Evolutionary conservation across 2,329 filamentous ascomycete species (phyloP).

Genomic region (Pseudocercospora vitis): DNA sequence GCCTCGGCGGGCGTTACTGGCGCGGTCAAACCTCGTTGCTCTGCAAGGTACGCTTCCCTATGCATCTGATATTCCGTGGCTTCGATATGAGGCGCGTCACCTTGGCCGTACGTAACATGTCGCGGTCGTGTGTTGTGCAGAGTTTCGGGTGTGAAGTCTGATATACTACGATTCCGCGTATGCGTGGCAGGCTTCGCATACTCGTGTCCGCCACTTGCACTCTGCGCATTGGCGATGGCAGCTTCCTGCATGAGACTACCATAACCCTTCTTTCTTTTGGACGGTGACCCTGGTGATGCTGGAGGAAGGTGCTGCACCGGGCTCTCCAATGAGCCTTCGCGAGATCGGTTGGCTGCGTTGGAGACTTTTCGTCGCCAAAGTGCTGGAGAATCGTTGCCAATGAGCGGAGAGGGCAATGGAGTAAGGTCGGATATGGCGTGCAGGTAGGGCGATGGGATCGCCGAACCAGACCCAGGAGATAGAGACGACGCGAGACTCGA

Average conservation of each 20-base stretch:
- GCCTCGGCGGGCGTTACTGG: slow-evolving; percentile 25
- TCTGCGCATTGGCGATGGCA: slow-evolving; percentile 29
- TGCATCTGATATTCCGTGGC: slow-evolving; percentile 58
- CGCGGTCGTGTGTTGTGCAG: slow-evolving; percentile 66
- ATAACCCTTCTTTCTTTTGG: slow-evolving; percentile 51
- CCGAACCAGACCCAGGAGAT: slow-evolving; percentile 48
- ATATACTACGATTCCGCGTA: slow-evolving; percentile 76
- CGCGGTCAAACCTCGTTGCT: slow-evolving; percentile 72
- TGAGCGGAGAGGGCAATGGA: slow-evolving; percentile 53
- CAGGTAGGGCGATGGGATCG: slow-evolving; percentile 50
- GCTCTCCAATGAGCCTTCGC: slow-evolving; percentile 35
- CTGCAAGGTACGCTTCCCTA: slow-evolving; percentile 78
- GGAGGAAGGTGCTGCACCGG: slow-evolving; percentile 35
- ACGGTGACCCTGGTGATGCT: slow-evolving; percentile 34
- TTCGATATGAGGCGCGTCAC: slow-evolving; percentile 52
- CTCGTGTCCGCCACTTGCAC: slow-evolving; percentile 28
- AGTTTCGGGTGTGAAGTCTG: slow-evolving; percentile 79
- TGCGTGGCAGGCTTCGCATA: slow-evolving; percentile 38
- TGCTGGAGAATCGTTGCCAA: slow-evolving; percentile 41
- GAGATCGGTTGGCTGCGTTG: slow-evolving; percentile 31
- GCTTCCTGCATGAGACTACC: slow-evolving; percentile 46
- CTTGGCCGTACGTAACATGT: slow-evolving; percentile 67
- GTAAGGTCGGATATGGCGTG: slow-evolving; percentile 52
- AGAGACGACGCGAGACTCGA: slow-evolving; percentile 47
- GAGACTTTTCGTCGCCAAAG: slow-evolving; percentile 45